Base-by-base conservation (phyloP, 1,284 basidiomycete species). In the Trichosporon sp. region DNA sequence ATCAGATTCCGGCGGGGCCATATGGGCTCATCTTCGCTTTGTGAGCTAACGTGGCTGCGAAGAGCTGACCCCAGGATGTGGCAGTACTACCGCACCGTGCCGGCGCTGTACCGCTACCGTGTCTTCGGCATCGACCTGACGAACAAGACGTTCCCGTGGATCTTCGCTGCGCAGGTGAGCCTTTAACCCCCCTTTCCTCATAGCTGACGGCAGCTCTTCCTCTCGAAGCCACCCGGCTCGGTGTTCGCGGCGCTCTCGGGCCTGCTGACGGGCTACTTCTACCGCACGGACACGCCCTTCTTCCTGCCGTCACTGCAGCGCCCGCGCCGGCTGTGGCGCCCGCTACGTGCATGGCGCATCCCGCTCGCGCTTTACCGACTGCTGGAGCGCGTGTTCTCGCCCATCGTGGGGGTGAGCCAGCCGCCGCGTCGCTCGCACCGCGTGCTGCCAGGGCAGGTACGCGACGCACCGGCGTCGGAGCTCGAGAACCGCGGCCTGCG, bases 11-110 rank as follows among this genome's bases (percentile, higher is more conserved):
- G 0, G 83, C 91, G 29, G 93, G 93, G 1, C 91, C 92, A 0
- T 87, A 88, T 42, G 86, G 90, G 1, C 77, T 93, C 5, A 77
- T 91, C 47, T 83, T 82, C 65, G 77, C 76, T 60, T 63, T 83
- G 81, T 83, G 60, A 70, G 79, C 73, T 42, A 35, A 5, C 42
- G 2, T 58, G 53, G 51, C 13, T 0, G 15, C 15, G 1, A 9
- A 42, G 8, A 35, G 44, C 63, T 71, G 31, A 65, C 67, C 2
- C 5, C 56, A 87, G 93, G 62, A 75, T 94, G 62, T 95, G 92
- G 81, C 93, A 94, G 77, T 91, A 91, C 81, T 87, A 87, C 67
- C 86, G 91, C 65, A 86, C 92, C 47, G 88, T 93, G 0, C 93
- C 93, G 0, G 83, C 89, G 0, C 86, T 88, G 3, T 95, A 95